phyloP scores from a whole-genome alignment of 1,284 basidiomycete genomes.

The Pterula multifida region DNA sequence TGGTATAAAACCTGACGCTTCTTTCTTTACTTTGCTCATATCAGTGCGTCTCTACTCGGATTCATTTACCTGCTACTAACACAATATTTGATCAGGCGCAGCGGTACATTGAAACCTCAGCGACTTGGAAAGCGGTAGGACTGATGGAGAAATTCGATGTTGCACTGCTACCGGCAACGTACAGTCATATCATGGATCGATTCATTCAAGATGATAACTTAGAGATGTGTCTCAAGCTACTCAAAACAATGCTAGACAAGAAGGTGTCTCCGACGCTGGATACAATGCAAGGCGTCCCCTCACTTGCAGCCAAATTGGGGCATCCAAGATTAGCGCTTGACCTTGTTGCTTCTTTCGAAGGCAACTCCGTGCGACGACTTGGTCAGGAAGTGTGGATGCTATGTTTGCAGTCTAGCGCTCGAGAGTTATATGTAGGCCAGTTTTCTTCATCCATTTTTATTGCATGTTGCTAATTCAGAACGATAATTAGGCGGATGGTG shows the following conservation, averaged over 20 bases:
- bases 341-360: slow-evolving; percentile 47
- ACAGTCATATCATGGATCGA: slow-evolving; percentile 38
- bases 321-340: slow-evolving; percentile 59
- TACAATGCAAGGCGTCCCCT: slow-evolving; percentile 36
- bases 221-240: slow-evolving; percentile 48
- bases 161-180: slow-evolving; percentile 38
- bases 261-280: slow-evolving; percentile 35
- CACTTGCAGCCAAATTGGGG: slow-evolving; percentile 33
- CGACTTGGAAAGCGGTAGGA: slow-evolving; percentile 22
- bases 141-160: slow-evolving; percentile 39
- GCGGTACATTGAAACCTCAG: slow-evolving; percentile 22
- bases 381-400: slow-evolving; percentile 44
- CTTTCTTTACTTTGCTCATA: slow-evolving; percentile 56
- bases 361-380: slow-evolving; percentile 36
- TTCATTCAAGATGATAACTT: slow-evolving; percentile 35
- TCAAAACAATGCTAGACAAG: slow-evolving; percentile 36
- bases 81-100: slow-evolving; percentile 19
- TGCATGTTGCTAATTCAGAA: slow-evolving; percentile 1
- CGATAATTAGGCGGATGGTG: slow-evolving; percentile 47
- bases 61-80: slow-evolving; percentile 3
- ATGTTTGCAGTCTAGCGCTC: slow-evolving; percentile 45
- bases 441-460: neutral
- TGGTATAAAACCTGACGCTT: slow-evolving; percentile 41
- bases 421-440: slow-evolving; percentile 46
- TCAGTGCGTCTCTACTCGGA: slow-evolving; percentile 24